phyloP scores from a whole-genome alignment of 495 filamentous ascomycete genomes.

The Penicillium subrubescens region DNA sequence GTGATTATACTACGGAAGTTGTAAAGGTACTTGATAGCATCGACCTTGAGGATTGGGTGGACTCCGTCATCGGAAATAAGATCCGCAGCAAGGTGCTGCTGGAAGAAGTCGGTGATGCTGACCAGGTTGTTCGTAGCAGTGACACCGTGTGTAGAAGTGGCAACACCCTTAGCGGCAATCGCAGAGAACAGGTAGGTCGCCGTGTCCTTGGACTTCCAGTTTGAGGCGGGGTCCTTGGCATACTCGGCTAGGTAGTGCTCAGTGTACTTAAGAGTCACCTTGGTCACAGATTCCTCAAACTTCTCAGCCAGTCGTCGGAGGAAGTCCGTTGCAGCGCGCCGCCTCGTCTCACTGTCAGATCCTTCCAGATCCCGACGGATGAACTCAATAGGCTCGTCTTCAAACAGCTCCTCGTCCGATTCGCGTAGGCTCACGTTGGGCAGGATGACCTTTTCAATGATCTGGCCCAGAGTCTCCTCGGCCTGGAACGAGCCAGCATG shows the following conservation, averaged over 20 bases:
- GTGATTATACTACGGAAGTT: slow-evolving; percentile 89
- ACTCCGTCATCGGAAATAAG: slow-evolving; percentile 65
- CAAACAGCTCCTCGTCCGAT: slow-evolving; percentile 92
- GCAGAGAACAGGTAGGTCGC: slow-evolving; percentile 93
- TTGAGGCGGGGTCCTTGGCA: slow-evolving; percentile 62
- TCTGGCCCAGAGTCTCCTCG: slow-evolving; percentile 69
- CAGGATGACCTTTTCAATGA: slow-evolving; percentile 92
- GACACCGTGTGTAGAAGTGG: slow-evolving; percentile 84
- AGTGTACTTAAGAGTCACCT: slow-evolving; percentile 78
- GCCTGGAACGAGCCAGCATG: slow-evolving; percentile 87
- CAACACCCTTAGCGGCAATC: slow-evolving; percentile 85
- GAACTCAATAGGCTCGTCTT: slow-evolving; percentile 98
- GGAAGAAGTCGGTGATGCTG: slow-evolving; percentile 90
- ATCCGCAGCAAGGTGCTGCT: slow-evolving; percentile 83
- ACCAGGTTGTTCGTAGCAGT: slow-evolving; percentile 82
- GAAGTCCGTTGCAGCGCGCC: slow-evolving; percentile 93
- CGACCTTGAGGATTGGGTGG: slow-evolving; percentile 89
- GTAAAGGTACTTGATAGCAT: slow-evolving; percentile 96
- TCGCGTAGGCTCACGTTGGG: slow-evolving; percentile 90
- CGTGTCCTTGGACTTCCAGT: slow-evolving; percentile 98
- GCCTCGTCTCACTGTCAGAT: slow-evolving; percentile 89
- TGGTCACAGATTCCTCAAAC: slow-evolving; percentile 82
- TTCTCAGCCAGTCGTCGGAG: slow-evolving; percentile 81
- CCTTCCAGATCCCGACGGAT: slow-evolving; percentile 95
- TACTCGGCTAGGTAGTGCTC: slow-evolving; percentile 75